Percentiles rank a stretch among this genome's conserved stretches.
phyloP scores from a whole-genome alignment of 129 eudicot genomes.

The Artemisia argyi region DNA sequence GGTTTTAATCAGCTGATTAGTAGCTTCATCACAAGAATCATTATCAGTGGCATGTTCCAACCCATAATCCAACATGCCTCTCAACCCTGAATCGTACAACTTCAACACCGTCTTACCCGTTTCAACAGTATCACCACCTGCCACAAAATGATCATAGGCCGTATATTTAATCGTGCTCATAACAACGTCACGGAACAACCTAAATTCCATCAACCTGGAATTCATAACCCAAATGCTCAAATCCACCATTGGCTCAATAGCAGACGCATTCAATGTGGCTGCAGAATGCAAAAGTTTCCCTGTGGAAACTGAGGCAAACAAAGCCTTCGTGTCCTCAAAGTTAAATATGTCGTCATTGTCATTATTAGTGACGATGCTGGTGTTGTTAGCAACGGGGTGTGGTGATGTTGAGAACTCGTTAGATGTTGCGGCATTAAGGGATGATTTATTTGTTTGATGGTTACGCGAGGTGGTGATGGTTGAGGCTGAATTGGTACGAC shows the following conservation, averaged over 20 bases:
- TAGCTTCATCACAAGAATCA: conserved; percentile 59
- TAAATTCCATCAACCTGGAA: conserved; percentile 50
- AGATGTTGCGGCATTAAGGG: conserved; percentile 12
- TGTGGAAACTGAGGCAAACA: conserved; percentile 54
- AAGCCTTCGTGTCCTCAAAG: conserved; percentile 41
- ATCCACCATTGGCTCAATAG: conserved; percentile 60
- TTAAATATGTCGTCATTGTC: conserved; percentile 28
- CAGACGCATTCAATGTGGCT: conserved; percentile 41
- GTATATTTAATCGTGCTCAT: conserved; percentile 40
- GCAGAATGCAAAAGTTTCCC: conserved; percentile 48
- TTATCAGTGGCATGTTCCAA: conserved; percentile 76
- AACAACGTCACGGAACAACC: conserved; percentile 25
- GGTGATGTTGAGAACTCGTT: conserved; percentile 5
- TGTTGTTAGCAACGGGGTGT: conserved; percentile 8
- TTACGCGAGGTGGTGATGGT: conserved; percentile 14
- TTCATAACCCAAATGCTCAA: conserved; percentile 65
- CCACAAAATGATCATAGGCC: conserved; percentile 72
- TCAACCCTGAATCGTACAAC: conserved; percentile 59
- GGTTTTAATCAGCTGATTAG: conserved; percentile 44
- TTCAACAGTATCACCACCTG: conserved; percentile 56
- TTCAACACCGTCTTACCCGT: conserved; percentile 47
- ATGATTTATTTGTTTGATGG: conserved; percentile 26
- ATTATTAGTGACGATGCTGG: background rate
- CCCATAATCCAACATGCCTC: conserved; percentile 80
- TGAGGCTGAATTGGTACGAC: conserved; percentile 28